phyloP scores from a whole-genome alignment of 1,139 yeast genomes.

The Sugiyamaella novakii region DNA sequence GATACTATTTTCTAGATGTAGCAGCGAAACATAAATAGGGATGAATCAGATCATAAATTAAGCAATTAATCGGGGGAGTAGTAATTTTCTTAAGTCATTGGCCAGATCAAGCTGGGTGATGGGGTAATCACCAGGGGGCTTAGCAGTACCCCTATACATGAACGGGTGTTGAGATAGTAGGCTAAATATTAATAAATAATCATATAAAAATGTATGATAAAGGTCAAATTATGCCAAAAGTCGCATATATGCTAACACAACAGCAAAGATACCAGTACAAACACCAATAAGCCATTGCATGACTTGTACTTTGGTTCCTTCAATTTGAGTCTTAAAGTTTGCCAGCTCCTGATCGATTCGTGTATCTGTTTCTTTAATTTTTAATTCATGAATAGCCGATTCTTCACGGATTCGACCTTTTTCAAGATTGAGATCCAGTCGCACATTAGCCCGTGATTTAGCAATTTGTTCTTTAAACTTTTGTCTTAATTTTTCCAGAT shows the following conservation, averaged over 20 bases:
- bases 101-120: no score
- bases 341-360: conserved; percentile 94
- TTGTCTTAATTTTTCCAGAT: conserved; percentile 82
- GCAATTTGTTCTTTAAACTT: conserved; percentile 88
- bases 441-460: conserved; percentile 85
- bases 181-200: no score
- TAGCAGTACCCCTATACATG: no score
- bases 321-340: conserved; percentile 92
- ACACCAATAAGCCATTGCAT: conserved; percentile 99
- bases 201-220: no score
- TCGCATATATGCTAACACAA: conserved; percentile 87
- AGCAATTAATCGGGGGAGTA: no score
- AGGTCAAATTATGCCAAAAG: conserved; percentile 45
- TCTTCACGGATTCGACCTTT: conserved; percentile 96
- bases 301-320: conserved; percentile 91
- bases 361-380: conserved; percentile 92
- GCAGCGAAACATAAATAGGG: no score
- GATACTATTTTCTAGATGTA: no score
- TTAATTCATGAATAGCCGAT: conserved; percentile 85
- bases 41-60: no score
- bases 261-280: conserved; percentile 95
- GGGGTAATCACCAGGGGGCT: no score
- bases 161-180: no score
- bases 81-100: no score
- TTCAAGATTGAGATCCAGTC: conserved; percentile 86